A percentile compares a stretch with the other conserved stretches of the same genome.
These are phyloP conservation scores for Venustampulla echinocandica DNA, from an alignment of 495 filamentous ascomycete species.

Conservation along the genomic window DNA sequence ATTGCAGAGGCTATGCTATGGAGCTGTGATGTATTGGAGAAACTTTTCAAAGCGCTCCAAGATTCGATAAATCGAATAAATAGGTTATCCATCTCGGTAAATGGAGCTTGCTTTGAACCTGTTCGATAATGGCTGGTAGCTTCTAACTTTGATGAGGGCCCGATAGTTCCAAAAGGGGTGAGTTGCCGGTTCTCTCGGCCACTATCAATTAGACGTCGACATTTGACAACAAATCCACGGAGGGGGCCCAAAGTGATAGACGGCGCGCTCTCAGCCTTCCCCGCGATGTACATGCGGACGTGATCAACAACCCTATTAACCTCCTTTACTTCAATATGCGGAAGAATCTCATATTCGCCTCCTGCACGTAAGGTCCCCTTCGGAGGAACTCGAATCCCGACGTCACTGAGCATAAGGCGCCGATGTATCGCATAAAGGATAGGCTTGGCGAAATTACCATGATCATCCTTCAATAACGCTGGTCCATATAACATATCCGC, in stretches of 20 bases:
- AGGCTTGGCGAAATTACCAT: constrained; percentile 37
- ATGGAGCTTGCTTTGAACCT: not conserved
- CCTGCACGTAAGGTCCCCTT: constrained; percentile 7
- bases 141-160: constrained; percentile 26
- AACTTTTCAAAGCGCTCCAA: constrained; percentile 50
- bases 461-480: constrained; percentile 33
- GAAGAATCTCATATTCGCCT: constrained; percentile 37
- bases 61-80: constrained; percentile 65
- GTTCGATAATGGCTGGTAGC: not conserved
- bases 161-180: constrained; percentile 46
- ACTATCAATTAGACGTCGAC: constrained; percentile 52
- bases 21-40: constrained; percentile 37
- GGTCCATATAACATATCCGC: constrained; percentile 39
- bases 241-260: constrained; percentile 22
- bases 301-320: constrained; percentile 2
- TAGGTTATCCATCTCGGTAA: constrained; percentile 37
- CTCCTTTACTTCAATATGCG: constrained; percentile 12
- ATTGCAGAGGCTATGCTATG: constrained; percentile 60
- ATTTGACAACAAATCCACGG: constrained; percentile 54
- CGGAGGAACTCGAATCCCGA: constrained; percentile 32
- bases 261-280: not conserved
- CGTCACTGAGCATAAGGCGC: constrained; percentile 46
- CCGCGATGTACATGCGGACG: constrained; percentile 15
- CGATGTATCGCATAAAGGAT: constrained; percentile 63
- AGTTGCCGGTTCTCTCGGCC: constrained; percentile 56